A percentile compares a stretch with the other conserved stretches of the same genome.
Conservation (phyloP, 106 monocot genomes). For the Dioscorea zingiberensis region DNA sequence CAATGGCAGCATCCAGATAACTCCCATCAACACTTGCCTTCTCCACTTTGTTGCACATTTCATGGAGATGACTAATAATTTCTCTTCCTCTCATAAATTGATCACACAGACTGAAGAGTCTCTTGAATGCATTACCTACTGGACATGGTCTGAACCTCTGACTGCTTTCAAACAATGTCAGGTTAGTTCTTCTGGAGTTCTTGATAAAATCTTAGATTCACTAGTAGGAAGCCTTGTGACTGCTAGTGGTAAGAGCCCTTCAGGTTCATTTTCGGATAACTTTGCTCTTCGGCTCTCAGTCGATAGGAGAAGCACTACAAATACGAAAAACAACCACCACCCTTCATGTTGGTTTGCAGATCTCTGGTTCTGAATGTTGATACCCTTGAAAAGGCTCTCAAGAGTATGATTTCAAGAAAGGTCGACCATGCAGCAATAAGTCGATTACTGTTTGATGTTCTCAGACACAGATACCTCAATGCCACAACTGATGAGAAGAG, state of each 20-base stretch:
- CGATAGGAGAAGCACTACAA: constrained; percentile 52
- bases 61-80: constrained; percentile 40
- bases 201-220: constrained; percentile 49
- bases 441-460: constrained; percentile 68
- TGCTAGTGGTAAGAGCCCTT: constrained; percentile 39
- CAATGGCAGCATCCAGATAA: constrained; percentile 30
- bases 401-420: constrained; percentile 36
- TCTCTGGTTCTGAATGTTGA: constrained; percentile 27
- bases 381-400: constrained; percentile 24
- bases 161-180: constrained; percentile 64
- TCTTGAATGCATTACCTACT: constrained; percentile 35
- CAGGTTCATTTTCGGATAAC: constrained; percentile 66
- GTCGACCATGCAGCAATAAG: constrained; percentile 39
- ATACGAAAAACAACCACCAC: constrained; percentile 23
- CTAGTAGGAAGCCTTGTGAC: constrained; percentile 42
- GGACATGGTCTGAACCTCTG: constrained; percentile 64
- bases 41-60: constrained; percentile 42
- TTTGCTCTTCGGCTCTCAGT: constrained; percentile 58
- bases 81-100: constrained; percentile 21
- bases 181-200: constrained; percentile 21
- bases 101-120: constrained; percentile 34
- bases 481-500: constrained; percentile 37
- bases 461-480: constrained; percentile 33
- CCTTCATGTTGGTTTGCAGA: constrained; percentile 83
- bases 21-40: constrained; percentile 37